phyloP scores from a whole-genome alignment of 1,284 basidiomycete genomes.

The Ceratorhiza oryzae-sativae region DNA sequence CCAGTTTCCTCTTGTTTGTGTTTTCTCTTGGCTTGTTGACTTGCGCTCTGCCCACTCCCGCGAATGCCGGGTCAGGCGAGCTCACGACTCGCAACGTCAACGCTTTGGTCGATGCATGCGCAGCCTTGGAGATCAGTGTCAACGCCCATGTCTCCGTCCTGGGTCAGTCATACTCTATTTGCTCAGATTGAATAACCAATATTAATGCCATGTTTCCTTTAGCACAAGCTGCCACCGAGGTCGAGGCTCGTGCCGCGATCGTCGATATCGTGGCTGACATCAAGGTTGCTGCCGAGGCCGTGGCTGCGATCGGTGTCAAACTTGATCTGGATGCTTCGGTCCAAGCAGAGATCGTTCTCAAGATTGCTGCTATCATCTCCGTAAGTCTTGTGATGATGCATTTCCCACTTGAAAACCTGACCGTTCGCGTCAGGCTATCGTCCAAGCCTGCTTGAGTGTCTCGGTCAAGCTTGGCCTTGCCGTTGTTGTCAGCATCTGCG shows the following conservation, averaged over 20 bases:
- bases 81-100: neutral
- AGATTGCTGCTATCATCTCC: neutral
- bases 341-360: neutral
- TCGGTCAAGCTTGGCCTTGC: neutral
- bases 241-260: neutral
- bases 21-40: constrained; percentile 31
- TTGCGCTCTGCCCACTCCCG: constrained; percentile 21
- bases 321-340: neutral
- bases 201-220: neutral
- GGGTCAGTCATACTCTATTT: neutral
- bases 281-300: neutral
- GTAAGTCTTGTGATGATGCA: neutral
- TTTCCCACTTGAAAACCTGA: neutral
- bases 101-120: neutral
- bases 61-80: neutral
- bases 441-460: neutral
- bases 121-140: neutral
- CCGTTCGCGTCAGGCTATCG: neutral
- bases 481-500: neutral
- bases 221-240: neutral
- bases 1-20: constrained; percentile 32
- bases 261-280: neutral
- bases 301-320: neutral
- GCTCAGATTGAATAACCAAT: neutral
- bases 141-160: neutral